Evolutionary conservation across 1,284 basidiomycete genomes (phyloP), one percentile per base, ranked within the genome.

Genomic region (Retiboletus flavoniger): DNA sequence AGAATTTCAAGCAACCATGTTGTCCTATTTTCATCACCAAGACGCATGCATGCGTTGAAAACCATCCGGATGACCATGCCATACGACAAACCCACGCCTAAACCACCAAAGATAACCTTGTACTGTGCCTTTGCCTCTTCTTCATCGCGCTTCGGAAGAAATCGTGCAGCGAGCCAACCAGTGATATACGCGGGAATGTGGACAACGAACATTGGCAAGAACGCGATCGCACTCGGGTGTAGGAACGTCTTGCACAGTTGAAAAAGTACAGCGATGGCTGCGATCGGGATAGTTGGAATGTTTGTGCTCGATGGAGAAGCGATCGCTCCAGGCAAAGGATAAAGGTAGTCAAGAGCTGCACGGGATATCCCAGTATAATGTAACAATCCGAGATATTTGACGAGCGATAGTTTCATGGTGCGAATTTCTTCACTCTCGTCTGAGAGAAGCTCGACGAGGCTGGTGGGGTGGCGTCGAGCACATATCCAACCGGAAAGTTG

Each of bases 321-420:
- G 1, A 21, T 47, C 14, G 3, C 10, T 2, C 13, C 13, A 14
- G 40, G 38, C 8, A 24, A 59, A 32, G 34, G 64, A 56, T 50
- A 54, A 54, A 44, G 49, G 55, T 43, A 55, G 59, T 73, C 72
- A 8, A 89, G 72, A n/a, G 78, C 72, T 2, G 75, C 65, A 63
- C 88, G 83, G 7, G 78, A 76, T 38, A 87, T 72, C 26, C 75
- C 72, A 5, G 82, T 75, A 40, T 81, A 74, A 43, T 79, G 74
- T 19, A 87, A 75, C 1, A 88, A 78, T 19, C 81, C 75, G 56
- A 80, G 75, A 68, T 90, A 90, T 49, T 75, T 78, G 48, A 79
- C 76, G 4, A 89, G 74, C 0, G 78, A 63, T 6, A 63, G 51
- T 61, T 79, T 82, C 17, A 68, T 54, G 24, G 38, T 31, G n/a